Evolutionary conservation across 2,329 filamentous ascomycete genomes (phyloP), one percentile per base, ranked within the genome.

Genomic region (Fusarium nygamai): DNA sequence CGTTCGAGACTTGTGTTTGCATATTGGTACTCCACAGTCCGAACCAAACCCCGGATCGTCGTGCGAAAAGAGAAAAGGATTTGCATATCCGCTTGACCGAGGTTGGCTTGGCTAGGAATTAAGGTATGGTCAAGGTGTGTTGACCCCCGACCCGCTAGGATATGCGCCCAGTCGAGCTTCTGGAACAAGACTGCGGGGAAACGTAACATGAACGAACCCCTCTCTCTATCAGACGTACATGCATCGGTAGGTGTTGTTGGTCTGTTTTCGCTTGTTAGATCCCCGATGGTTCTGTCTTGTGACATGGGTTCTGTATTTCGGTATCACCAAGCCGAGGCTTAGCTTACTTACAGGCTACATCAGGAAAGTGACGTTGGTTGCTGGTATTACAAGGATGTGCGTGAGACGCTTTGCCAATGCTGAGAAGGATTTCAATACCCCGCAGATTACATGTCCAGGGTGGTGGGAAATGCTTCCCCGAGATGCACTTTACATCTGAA

Each of bases 181-280:
- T 74, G 58, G 72, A 75, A 70, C 67, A 71, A 48, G 60, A 24
- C 57, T 62, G 70, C 59, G 70, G 71, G 51, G 71, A 73, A 65
- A 39, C 50, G 64, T 51, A 69, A 64, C 59, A 65, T 61, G 58
- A 59, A 61, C 36, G 33, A 29, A 48, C 27, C 46, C 69, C 41
- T 56, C 57, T 54, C 51, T 53, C 20, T 11, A n/a, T 41, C 34
- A 54, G 24, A 19, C 14, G 50, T 3, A 53, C 50, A 9, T 48
- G 27, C 20, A 53, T 36, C 19, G 19, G 33, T 8, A 53, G 50
- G 50, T 19, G 27, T 29, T 39, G 33, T 48, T 29, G 27, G 44
- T 13, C 27, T 31, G 16, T 36, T 43, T 47, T 74, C 67, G 72
- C 51, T 65, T 24, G 24, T 46, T 51, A 62, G 50, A 60, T 53